Evolutionary conservation across 192 early-diverging fungal species (phyloP), one percentile per base, ranked within the genome.

Genomic region (Coemansia sp.): DNA sequence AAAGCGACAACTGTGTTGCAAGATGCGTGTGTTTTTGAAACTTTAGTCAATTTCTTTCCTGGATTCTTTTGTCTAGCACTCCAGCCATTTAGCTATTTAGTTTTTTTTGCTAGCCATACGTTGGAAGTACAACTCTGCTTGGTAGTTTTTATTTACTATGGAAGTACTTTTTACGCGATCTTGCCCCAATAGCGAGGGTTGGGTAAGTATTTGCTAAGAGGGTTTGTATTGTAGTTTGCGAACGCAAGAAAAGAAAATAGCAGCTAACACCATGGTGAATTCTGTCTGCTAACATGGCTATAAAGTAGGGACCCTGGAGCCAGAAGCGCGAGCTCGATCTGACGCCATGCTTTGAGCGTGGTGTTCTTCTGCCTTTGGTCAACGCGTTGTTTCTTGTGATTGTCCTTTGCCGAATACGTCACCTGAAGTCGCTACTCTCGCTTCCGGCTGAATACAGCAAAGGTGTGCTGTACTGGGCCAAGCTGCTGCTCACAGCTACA

Each of bases 301-400:
- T 39, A 39, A 39, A 62, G 34, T 75, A 69, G 72, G 72, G 72
- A 13, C 72, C 72, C 1, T 69, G 66, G 72, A 75, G 72, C 34
- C 6, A 31, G 2, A 16, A 8, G 33, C 37, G 72, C 5, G 65
- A 67, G 30, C 61, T 68, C 6, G 72, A 74, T 33, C 66, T 74
- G 53, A 74, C 72, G 3, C 66, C 63, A 0, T 75, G 72, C 52
- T 75, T 75, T 69, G 67, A 69, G 63, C 67, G 46, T 52, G 67
- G 72, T 12, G 63, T 69, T 5, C 9, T 57, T 7, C 5, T 29
- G 21, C 67, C 72, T 3, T 15, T 6, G 5, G 40, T 75, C 7
- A 65, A 63, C 42, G 30, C 28, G 18, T 15, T 75, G 28, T 75
- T 75, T 21, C 15, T 75, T 2, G 62, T 18, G 1, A 18, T 69